These are phyloP conservation scores for Trichoderma gracile DNA, from an alignment of 2,329 filamentous ascomycete genomes.

Conservation along the genomic window DNA sequence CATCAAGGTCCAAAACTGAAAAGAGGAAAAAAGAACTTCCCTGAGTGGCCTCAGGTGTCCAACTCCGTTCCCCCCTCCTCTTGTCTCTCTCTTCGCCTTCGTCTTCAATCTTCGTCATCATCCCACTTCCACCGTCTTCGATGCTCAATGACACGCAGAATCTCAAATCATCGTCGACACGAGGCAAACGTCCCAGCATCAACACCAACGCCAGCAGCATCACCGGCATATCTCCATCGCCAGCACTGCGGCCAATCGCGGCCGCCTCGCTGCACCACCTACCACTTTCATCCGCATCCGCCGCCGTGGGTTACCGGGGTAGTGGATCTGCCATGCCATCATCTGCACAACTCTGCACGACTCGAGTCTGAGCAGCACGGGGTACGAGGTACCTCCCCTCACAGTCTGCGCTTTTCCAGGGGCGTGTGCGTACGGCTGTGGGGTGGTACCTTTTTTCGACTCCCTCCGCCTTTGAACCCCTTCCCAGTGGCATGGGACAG, in stretches of 20 bases:
- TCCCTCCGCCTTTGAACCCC: slow-evolving; percentile 3
- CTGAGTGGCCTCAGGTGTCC: background rate
- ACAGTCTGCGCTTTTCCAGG: slow-evolving; percentile 5
- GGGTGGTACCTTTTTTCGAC: slow-evolving; percentile 21
- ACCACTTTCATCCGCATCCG: slow-evolving; percentile 19
- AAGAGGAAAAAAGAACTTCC: background rate
- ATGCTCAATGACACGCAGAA: background rate
- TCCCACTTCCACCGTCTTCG: background rate
- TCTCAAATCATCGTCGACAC: background rate
- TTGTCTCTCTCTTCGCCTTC: background rate
- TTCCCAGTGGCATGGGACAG: slow-evolving; percentile 22
- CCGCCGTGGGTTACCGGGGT: slow-evolving; percentile 26
- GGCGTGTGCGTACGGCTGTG: slow-evolving; percentile 17
- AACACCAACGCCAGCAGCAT: background rate
- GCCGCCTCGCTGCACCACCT: slow-evolving; percentile 21
- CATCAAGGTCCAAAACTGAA: background rate
- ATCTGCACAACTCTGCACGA: slow-evolving; percentile 17
- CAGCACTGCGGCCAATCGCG: background rate
- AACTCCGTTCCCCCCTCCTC: background rate
- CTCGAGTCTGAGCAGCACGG: background rate
- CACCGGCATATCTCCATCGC: background rate
- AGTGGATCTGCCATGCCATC: slow-evolving; percentile 28
- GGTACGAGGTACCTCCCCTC: slow-evolving; percentile 7
- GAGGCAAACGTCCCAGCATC: background rate
- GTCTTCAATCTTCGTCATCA: background rate